Evolutionary conservation across 1,284 basidiomycete species (phyloP).

Genomic region (Sanghuangporus weigelae): DNA sequence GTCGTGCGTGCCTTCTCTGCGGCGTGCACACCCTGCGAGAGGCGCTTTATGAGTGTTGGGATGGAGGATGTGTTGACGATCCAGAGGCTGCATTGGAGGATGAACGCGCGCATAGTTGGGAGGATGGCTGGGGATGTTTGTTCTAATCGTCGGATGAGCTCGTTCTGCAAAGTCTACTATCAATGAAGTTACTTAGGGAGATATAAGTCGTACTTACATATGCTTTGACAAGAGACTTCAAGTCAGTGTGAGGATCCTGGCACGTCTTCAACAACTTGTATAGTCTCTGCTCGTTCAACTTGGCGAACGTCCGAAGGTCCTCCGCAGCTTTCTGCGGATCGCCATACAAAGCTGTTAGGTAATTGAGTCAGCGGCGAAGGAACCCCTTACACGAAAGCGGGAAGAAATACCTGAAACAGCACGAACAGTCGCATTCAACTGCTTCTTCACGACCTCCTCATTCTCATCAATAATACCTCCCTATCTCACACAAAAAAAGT

Average conservation of each 20-base stretch:
- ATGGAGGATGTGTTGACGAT: slow-evolving; percentile 85
- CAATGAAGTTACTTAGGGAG: background rate
- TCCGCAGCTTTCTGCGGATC: slow-evolving; percentile 73
- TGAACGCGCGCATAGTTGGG: slow-evolving; percentile 67
- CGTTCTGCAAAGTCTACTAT: slow-evolving; percentile 41
- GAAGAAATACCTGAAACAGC: slow-evolving; percentile 49
- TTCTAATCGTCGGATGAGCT: slow-evolving; percentile 74
- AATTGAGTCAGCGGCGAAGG: no score
- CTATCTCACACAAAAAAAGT: slow-evolving; percentile 33
- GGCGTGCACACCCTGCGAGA: slow-evolving; percentile 42
- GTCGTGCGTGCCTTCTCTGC: slow-evolving; percentile 30
- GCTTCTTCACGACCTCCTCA: slow-evolving; percentile 55
- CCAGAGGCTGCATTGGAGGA: slow-evolving; percentile 69
- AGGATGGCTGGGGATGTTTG: slow-evolving; percentile 58
- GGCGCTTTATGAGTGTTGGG: slow-evolving; percentile 67
- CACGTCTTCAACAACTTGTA: slow-evolving; percentile 82
- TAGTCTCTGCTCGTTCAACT: slow-evolving; percentile 78
- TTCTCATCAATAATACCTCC: slow-evolving; percentile 83
- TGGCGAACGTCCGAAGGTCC: slow-evolving; percentile 82
- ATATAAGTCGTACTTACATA: slow-evolving; percentile 41
- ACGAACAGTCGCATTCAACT: slow-evolving; percentile 51
- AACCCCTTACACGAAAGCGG: no score
- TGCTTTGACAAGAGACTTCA: slow-evolving; percentile 78
- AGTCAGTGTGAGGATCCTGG: slow-evolving; percentile 78
- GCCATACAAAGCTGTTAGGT: slow-evolving; percentile 46